A percentile compares a stretch with the other conserved stretches of the same genome.
Conservation (phyloP, 345 rosid genomes). For the Aurinia saxatilis region DNA sequence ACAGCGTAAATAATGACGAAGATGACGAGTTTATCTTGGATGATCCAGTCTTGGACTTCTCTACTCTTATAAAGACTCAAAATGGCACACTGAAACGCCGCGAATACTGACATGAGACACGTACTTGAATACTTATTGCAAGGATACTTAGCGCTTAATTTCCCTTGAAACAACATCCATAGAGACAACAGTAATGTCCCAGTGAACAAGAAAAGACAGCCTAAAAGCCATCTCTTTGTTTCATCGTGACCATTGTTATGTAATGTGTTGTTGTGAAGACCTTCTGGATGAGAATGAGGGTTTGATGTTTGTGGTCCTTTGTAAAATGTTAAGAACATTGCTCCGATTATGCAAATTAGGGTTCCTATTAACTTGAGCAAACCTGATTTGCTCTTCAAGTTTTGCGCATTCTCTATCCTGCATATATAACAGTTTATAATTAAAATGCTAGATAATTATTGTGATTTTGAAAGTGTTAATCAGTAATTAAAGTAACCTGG, state of each 20-base stretch:
- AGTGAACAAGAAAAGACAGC: constrained; percentile 30
- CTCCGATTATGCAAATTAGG: constrained; percentile 47
- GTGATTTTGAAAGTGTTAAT: not conserved
- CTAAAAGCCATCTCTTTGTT: constrained; percentile 38
- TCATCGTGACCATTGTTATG: constrained; percentile 18
- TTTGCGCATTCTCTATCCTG: constrained; percentile 42
- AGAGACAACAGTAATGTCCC: constrained; percentile 35
- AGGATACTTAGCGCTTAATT: constrained; percentile 38
- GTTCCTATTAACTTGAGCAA: constrained; percentile 40
- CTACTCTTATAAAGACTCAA: constrained; percentile 34
- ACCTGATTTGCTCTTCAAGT: constrained; percentile 37
- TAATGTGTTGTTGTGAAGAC: not conserved
- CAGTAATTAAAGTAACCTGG: constrained; percentile 30
- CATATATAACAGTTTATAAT: too few species aligned
- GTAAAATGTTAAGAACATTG: constrained; percentile 46
- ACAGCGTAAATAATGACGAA: constrained; percentile 35
- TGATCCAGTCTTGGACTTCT: constrained; percentile 37
- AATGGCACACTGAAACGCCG: constrained; percentile 46
- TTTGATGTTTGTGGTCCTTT: constrained; percentile 37
- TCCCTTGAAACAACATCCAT: constrained; percentile 54
- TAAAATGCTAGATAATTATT: not conserved
- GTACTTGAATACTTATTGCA: constrained; percentile 47
- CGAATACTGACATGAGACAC: constrained; percentile 45
- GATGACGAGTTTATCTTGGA: constrained; percentile 38
- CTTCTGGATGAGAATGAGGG: constrained; percentile 12